These are phyloP conservation scores for Tetrahymena malaccensis DNA, from an alignment of 73 alveolate genomes.

Conservation along the genomic window DNA sequence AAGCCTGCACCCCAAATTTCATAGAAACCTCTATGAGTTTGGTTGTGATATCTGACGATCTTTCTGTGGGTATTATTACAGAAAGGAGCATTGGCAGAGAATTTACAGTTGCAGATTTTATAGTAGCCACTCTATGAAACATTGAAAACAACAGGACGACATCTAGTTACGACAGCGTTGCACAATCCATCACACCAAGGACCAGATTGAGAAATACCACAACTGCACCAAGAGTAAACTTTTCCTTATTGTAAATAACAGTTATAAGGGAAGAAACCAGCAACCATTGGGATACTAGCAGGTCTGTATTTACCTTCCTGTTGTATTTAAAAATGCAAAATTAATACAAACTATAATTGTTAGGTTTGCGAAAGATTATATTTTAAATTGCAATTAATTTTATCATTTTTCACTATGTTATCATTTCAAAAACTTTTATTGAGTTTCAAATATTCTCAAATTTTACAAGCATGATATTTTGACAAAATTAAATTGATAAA, in stretches of 20 bases:
- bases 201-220: slow-evolving; percentile 65
- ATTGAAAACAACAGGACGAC: slow-evolving; percentile 73
- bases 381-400: background rate
- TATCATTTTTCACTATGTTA: background rate
- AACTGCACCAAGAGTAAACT: slow-evolving; percentile 66
- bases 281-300: slow-evolving; percentile 68
- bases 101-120: slow-evolving; percentile 81
- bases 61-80: slow-evolving; percentile 80
- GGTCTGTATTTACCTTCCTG: slow-evolving; percentile 82
- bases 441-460: slow-evolving; percentile 9
- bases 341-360: background rate
- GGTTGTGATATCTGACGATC: slow-evolving; percentile 46
- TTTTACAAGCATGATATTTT: background rate
- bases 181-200: slow-evolving; percentile 89
- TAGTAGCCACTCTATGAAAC: slow-evolving; percentile 77
- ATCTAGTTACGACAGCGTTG: slow-evolving; percentile 69
- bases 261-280: slow-evolving; percentile 77
- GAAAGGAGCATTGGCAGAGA: slow-evolving; percentile 88
- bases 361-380: background rate
- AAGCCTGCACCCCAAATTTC: slow-evolving; percentile 66
- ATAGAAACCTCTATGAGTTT: slow-evolving; percentile 73
- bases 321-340: background rate
- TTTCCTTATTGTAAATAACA: slow-evolving; percentile 67
- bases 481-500: background rate
- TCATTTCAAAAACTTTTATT: background rate